These are phyloP conservation scores for Boletellus emodensis DNA, from an alignment of 768 basidiomycete species.

Conservation along the genomic window DNA sequence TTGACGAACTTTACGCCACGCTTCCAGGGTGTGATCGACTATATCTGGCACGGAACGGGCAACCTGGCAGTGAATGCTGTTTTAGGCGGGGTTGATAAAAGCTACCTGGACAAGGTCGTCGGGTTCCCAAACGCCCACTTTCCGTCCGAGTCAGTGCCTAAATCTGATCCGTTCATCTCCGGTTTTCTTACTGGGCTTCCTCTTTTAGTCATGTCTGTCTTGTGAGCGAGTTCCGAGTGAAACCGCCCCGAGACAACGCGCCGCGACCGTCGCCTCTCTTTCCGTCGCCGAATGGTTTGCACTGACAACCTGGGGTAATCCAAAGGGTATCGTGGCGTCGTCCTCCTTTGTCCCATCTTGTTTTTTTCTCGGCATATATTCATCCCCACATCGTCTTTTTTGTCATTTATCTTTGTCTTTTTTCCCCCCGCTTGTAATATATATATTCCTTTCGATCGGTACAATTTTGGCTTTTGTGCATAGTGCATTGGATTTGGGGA, in stretches of 20 bases:
- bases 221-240: slow-evolving; percentile 73
- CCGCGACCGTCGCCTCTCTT: slow-evolving; percentile 38
- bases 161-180: slow-evolving; percentile 33
- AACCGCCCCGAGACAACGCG: slow-evolving; percentile 54
- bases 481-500: slow-evolving; percentile 18
- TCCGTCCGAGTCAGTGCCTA: slow-evolving; percentile 74
- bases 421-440: slow-evolving; percentile 19
- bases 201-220: slow-evolving; percentile 65
- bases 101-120: slow-evolving; percentile 84
- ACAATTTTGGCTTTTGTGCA: slow-evolving; percentile 26
- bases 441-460: slow-evolving; percentile 23
- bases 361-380: slow-evolving; percentile 8
- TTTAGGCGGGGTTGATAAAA: slow-evolving; percentile 81
- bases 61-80: slow-evolving; percentile 76
- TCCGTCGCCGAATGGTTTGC: slow-evolving; percentile 36
- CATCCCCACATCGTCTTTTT: slow-evolving; percentile 2
- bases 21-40: slow-evolving; percentile 86
- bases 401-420: slow-evolving; percentile 20
- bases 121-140: slow-evolving; percentile 97
- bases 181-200: slow-evolving; percentile 3
- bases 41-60: slow-evolving; percentile 83
- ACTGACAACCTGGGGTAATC: slow-evolving; percentile 13
- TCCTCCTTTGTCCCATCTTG: neutral
- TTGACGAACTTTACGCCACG: slow-evolving; percentile 90
- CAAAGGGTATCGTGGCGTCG: slow-evolving; percentile 6